These are phyloP conservation scores for Solanum hybrid DNA, from an alignment of 305 asterid genomes.

Conservation along the genomic window DNA sequence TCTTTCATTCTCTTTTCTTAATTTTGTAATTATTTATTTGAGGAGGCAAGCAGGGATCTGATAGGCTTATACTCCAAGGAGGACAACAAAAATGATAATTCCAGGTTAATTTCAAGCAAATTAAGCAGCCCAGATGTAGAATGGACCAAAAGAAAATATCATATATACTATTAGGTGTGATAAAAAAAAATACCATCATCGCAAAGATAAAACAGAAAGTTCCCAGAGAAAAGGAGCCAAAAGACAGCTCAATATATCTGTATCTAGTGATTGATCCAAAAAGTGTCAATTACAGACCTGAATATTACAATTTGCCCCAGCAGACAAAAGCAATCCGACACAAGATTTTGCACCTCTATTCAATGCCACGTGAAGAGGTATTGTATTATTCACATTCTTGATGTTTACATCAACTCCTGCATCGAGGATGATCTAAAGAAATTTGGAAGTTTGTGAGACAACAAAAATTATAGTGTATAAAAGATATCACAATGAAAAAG, in stretches of 20 bases:
- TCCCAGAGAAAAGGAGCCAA: not conserved
- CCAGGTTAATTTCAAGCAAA: not conserved
- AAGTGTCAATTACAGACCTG: constrained; percentile 39
- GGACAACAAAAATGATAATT: not conserved
- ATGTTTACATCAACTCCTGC: constrained; percentile 90
- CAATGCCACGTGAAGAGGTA: constrained; percentile 94
- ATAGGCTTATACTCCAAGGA: not conserved
- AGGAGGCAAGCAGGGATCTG: not conserved
- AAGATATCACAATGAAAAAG: not conserved
- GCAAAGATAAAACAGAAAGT: not conserved
- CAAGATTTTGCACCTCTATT: constrained; percentile 96
- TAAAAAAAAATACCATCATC: not conserved
- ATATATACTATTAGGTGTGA: not conserved
- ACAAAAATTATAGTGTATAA: not conserved
- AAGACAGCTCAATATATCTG: not conserved
- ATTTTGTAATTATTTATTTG: not conserved
- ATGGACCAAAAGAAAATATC: not conserved
- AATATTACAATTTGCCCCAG: constrained; percentile 87
- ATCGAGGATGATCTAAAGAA: constrained; percentile 67
- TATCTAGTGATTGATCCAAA: not conserved
- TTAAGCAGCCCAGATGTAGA: not conserved
- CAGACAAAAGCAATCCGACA: constrained; percentile 80
- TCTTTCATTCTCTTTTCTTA: not conserved
- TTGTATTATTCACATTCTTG: constrained; percentile 73
- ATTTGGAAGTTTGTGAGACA: constrained; percentile 2